Percentiles rank a stretch among this genome's conserved stretches.
Evolutionary conservation across 1,284 basidiomycete species (phyloP).

Genomic region (Leccinum glutinopallens): DNA sequence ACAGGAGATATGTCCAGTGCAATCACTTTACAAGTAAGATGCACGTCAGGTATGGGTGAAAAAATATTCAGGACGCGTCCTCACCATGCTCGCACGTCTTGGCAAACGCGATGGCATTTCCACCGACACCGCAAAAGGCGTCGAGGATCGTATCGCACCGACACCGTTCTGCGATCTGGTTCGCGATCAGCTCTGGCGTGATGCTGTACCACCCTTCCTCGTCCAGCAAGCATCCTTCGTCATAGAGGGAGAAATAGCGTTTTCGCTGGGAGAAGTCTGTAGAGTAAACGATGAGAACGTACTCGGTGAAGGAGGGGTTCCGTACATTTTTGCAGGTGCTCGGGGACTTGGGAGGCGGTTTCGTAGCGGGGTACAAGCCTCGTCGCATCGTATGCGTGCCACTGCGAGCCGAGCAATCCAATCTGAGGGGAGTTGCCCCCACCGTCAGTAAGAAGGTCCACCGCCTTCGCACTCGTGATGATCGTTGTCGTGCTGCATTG

Average conservation of each 20-base stretch:
- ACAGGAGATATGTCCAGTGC: conserved; percentile 88
- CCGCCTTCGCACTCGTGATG: conserved; percentile 1
- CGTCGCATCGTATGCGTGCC: conserved; percentile 58
- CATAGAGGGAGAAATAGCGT: conserved; percentile 81
- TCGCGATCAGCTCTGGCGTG: conserved; percentile 90
- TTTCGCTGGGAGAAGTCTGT: conserved; percentile 86
- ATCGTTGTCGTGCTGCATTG: neutral
- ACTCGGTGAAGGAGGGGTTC: conserved; percentile 11
- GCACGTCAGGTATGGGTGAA: conserved; percentile 7
- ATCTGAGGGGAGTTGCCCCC: neutral
- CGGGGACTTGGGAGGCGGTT: conserved; percentile 65
- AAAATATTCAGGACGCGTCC: conserved; percentile 26
- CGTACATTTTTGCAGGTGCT: conserved; percentile 82
- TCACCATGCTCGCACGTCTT: conserved; percentile 88
- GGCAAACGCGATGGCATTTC: conserved; percentile 97
- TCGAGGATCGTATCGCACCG: conserved; percentile 85
- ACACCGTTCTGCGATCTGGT: conserved; percentile 91
- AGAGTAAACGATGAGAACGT: conserved; percentile 4
- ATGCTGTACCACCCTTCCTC: conserved; percentile 97
- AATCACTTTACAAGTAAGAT: conserved; percentile 62
- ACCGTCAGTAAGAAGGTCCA: neutral
- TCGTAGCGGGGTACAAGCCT: conserved; percentile 73
- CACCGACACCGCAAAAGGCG: conserved; percentile 97
- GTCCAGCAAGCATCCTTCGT: conserved; percentile 77
- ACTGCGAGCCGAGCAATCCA: neutral